phyloP scores from a whole-genome alignment of 2,329 filamentous ascomycete genomes.

The Leptographium radiaticola region DNA sequence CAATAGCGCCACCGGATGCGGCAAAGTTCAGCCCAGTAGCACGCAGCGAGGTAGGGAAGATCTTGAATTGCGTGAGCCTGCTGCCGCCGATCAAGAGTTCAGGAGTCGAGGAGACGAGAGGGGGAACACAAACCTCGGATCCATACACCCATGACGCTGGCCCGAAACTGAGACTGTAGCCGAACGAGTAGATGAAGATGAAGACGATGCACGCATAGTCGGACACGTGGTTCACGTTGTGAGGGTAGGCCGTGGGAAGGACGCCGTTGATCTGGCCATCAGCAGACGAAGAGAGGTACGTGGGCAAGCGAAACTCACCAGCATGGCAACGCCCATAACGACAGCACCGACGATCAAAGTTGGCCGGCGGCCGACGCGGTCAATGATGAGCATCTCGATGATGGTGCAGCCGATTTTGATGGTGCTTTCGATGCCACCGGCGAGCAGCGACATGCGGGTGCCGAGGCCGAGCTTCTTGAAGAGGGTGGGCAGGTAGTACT shows the following conservation, averaged over 20 bases:
- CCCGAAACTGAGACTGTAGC: constrained; percentile 44
- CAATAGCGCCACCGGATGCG: constrained; percentile 40
- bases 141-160: constrained; percentile 46
- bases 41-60: constrained; percentile 44
- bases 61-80: constrained; percentile 18
- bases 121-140: constrained; percentile 31
- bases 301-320: constrained; percentile 22
- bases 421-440: constrained; percentile 42
- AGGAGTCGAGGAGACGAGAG: background rate
- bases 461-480: constrained; percentile 36
- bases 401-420: constrained; percentile 43
- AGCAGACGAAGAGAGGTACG: background rate
- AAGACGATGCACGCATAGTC: constrained; percentile 40
- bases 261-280: constrained; percentile 35
- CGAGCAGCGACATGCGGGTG: constrained; percentile 34
- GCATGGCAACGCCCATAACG: constrained; percentile 39
- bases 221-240: constrained; percentile 31
- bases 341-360: constrained; percentile 35
- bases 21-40: constrained; percentile 43
- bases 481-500: constrained; percentile 44
- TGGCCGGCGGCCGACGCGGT: constrained; percentile 33
- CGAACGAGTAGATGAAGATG: constrained; percentile 45
- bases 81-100: background rate
- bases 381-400: constrained; percentile 43
- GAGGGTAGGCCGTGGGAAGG: constrained; percentile 35